Evolutionary conservation across 768 basidiomycete genomes (phyloP).

Genomic region (Podaxis rugospora): DNA sequence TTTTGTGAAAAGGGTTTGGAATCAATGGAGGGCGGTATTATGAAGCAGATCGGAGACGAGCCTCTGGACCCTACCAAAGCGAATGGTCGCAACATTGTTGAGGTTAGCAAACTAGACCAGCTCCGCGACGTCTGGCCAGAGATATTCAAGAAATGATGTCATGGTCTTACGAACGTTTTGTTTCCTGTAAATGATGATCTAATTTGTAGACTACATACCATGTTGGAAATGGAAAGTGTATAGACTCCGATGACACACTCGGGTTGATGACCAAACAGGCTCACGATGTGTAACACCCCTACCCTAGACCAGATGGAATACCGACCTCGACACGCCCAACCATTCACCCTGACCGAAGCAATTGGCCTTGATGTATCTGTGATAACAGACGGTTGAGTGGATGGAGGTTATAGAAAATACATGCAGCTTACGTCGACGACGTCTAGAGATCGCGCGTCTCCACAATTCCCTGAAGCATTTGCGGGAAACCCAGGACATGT

Average conservation of each 20-base stretch:
- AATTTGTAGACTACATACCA: not conserved
- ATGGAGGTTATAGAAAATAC: not conserved
- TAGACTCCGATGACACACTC: not conserved
- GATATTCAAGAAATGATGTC: conserved; percentile 45
- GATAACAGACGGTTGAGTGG: conserved; percentile 65
- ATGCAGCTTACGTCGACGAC: conserved; percentile 1
- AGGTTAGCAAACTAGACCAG: conserved; percentile 58
- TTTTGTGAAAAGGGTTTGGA: conserved; percentile 70
- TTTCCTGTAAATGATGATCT: not conserved
- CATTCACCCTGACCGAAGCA: conserved; percentile 69
- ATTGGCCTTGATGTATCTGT: conserved; percentile 57
- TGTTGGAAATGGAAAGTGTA: not conserved
- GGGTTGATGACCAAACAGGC: not conserved
- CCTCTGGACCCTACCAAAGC: conserved; percentile 25
- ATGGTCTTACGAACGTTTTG: not conserved
- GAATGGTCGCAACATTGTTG: conserved; percentile 40
- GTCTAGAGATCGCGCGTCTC: conserved; percentile 69
- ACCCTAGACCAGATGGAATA: conserved; percentile 49
- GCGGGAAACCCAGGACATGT: conserved; percentile 52
- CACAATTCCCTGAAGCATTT: conserved; percentile 67
- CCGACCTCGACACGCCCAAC: conserved; percentile 63
- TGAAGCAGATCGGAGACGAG: conserved; percentile 42
- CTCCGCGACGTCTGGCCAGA: conserved; percentile 72
- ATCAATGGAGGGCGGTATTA: conserved; percentile 57
- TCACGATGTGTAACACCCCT: not conserved